Percentiles rank a stretch among this genome's conserved stretches.
phyloP scores from a whole-genome alignment of 2,329 filamentous ascomycete genomes.

The Madurella fahalii region DNA sequence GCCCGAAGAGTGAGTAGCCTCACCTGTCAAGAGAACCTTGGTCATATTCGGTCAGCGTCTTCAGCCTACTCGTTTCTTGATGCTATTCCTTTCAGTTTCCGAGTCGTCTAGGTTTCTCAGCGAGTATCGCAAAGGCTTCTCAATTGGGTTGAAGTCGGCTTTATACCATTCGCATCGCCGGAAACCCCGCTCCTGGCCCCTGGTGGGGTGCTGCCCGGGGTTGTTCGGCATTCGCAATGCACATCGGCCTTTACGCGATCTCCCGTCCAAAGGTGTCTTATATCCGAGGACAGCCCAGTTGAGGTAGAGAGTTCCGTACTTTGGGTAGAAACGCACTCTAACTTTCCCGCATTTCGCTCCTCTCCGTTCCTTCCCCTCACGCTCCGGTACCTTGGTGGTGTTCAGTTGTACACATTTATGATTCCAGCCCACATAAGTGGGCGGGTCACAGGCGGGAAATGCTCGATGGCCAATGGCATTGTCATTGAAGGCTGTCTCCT shows the following conservation, averaged over 20 bases:
- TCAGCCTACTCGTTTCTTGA: neutral
- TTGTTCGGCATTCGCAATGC: neutral
- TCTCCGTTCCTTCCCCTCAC: neutral
- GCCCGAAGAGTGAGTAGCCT: conserved; percentile 8
- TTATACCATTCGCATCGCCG: neutral
- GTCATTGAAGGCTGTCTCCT: too few species aligned
- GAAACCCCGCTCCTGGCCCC: conserved; percentile 6
- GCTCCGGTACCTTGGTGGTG: too few species aligned
- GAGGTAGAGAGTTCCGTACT: neutral
- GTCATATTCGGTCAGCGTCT: conserved; percentile 34
- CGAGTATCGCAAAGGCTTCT: neutral
- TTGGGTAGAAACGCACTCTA: neutral
- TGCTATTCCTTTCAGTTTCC: neutral
- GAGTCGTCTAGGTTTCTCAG: neutral
- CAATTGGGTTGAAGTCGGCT: neutral
- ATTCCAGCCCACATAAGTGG: too few species aligned
- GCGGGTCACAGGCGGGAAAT: too few species aligned
- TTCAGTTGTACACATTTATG: too few species aligned
- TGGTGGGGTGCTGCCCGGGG: conserved; percentile 4
- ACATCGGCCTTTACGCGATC: neutral
- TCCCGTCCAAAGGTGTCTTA: neutral
- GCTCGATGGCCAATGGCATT: too few species aligned
- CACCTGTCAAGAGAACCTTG: conserved; percentile 46
- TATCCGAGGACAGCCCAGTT: neutral
- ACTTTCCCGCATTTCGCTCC: neutral